Evolutionary conservation across 352 stramenopile genomes (phyloP).

Genomic region (Plasmopara halstedii): DNA sequence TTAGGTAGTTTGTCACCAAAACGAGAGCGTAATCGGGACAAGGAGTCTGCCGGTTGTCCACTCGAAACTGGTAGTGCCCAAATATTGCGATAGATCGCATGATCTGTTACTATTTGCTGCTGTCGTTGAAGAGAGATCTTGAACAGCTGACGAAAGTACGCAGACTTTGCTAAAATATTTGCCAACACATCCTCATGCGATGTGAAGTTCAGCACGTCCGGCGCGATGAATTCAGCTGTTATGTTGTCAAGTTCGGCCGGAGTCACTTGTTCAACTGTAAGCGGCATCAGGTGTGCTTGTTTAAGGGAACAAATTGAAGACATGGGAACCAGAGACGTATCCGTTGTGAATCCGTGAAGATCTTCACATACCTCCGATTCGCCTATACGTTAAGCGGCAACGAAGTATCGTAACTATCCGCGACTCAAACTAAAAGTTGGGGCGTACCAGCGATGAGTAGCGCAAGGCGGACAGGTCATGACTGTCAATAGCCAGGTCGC

Average conservation of each 20-base stretch:
- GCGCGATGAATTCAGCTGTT: not conserved
- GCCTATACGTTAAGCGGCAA: not conserved
- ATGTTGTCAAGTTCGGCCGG: not conserved
- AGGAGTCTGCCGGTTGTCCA: not conserved
- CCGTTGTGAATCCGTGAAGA: not conserved
- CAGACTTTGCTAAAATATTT: not conserved
- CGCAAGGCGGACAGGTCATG: not conserved
- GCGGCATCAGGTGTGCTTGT: not conserved
- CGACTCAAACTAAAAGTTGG: not conserved
- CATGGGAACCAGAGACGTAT: not conserved
- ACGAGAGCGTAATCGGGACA: not conserved
- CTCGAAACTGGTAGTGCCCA: not conserved
- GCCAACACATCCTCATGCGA: not conserved
- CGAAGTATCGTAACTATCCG: not conserved
- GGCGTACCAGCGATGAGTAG: not conserved
- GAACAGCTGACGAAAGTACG: not conserved
- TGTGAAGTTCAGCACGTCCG: not conserved
- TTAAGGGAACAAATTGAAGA: not conserved
- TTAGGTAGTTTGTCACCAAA: too few species aligned
- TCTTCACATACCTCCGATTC: not conserved
- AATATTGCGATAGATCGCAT: not conserved
- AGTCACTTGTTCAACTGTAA: not conserved
- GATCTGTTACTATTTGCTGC: not conserved
- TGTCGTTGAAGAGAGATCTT: not conserved
- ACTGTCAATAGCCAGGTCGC: not conserved